These are phyloP conservation scores for Wickerhamiella infanticola DNA, from an alignment of 1,139 yeast genomes.

Conservation along the genomic window DNA sequence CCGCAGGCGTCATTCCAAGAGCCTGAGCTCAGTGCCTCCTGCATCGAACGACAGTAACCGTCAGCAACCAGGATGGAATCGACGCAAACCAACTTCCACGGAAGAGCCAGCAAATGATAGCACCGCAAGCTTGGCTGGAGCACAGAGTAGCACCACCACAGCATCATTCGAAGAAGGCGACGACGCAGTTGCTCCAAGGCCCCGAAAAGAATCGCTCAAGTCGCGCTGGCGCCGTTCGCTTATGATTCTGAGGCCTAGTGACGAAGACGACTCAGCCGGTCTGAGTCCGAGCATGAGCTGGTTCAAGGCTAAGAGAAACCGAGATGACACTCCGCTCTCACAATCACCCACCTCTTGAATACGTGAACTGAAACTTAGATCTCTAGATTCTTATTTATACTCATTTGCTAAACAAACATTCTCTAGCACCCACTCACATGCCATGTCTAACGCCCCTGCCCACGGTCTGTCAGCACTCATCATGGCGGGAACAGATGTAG, in stretches of 20 bases:
- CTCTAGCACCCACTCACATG: too few relatives aligned
- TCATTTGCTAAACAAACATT: too few relatives aligned
- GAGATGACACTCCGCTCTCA: neutral
- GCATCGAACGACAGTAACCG: slow-evolving; percentile 5
- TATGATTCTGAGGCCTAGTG: slow-evolving; percentile 13
- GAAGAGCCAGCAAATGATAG: neutral
- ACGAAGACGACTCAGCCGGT: neutral
- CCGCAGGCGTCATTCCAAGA: slow-evolving; percentile 20
- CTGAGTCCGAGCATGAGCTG: neutral
- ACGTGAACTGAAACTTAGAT: too few relatives aligned
- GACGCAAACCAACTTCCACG: neutral
- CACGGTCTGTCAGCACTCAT: neutral
- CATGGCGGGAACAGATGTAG: slow-evolving; percentile 4
- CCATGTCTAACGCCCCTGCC: too few relatives aligned
- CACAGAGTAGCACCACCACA: neutral
- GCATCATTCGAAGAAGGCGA: neutral
- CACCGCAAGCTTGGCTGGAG: slow-evolving; percentile 2
- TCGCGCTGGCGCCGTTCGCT: slow-evolving; percentile 21
- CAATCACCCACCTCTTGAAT: too few relatives aligned
- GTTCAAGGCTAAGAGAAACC: neutral
- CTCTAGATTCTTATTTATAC: neutral
- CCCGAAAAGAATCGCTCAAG: slow-evolving; percentile 4
- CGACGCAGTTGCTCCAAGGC: neutral
- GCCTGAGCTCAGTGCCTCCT: slow-evolving; percentile 20
- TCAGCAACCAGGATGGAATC: neutral